Conservation (phyloP, 2,329 filamentous ascomycete genomes). For the Alternaria arbusti region DNA sequence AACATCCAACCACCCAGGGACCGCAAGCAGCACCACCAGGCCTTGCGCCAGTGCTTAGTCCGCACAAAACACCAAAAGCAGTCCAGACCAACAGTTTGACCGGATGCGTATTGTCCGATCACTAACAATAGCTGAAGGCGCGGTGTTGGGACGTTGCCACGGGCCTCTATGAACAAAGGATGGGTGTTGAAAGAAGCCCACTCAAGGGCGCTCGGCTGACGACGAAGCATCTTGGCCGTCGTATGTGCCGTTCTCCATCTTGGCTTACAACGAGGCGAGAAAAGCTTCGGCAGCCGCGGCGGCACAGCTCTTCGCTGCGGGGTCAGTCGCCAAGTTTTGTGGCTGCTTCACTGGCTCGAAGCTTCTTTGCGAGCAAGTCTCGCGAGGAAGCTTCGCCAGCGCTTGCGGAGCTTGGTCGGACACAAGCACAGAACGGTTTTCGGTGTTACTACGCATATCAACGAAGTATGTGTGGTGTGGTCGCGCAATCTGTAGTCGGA, state of each 20-base stretch:
- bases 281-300: constrained; percentile 17
- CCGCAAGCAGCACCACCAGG: not conserved
- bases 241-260: constrained; percentile 14
- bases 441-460: constrained; percentile 1
- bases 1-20: constrained; percentile 1
- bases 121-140: not conserved
- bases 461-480: not conserved
- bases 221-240: constrained; percentile 13
- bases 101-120: not conserved
- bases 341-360: constrained; percentile 29
- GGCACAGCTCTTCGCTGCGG: constrained; percentile 21
- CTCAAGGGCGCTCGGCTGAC: constrained; percentile 41
- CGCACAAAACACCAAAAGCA: not conserved
- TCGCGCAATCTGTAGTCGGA: not conserved
- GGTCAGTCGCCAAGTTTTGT: constrained; percentile 35
- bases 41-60: not conserved
- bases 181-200: constrained; percentile 43
- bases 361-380: constrained; percentile 29
- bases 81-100: not conserved
- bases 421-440: constrained; percentile 1
- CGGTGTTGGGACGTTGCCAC: not conserved
- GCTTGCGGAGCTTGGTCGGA: constrained; percentile 30
- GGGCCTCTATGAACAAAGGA: constrained; percentile 5
- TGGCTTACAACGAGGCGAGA: constrained; percentile 25
- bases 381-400: constrained; percentile 28